Base-by-base conservation (phyloP, 2,329 filamentous ascomycete species). In the Chrysosporium keratinophilum region DNA sequence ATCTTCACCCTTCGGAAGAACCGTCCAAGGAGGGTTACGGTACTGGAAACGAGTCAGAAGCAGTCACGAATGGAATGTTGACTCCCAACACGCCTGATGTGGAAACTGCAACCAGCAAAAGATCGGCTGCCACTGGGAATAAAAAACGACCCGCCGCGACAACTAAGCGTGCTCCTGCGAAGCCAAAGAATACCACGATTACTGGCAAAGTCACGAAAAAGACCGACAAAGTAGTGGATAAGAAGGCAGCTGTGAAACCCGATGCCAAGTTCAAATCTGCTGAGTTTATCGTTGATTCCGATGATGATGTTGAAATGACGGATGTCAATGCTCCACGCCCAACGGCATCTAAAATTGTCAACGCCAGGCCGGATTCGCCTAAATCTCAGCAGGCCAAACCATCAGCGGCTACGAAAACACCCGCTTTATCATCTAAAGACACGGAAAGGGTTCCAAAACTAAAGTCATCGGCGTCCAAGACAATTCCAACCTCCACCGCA, bases 261-360 rank as follows among this genome's bases (percentile, higher is more conserved):
- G 71, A 72, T 46, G 64, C 63, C 46, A 73, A 76, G 60, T 71
- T 76, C 66, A 79, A 79, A 62, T 79, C 76, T 7, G 72, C 74
- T 1, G 77, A 79, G 62, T 72, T 74, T 50, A 74, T 79, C 19
- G 70, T 76, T 52, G 75, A 77, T 59, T 79, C 77, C 1, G 74
- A 76, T 45, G 73, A 76, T 44, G 68, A 70, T 42, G 71, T 72
- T 45, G 74, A 73, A 37, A 67, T 71, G 56, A 59, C 62, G 11
- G 68, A 73, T 58, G 62, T 58, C 20, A 49, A 60, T 11, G 50
- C 56, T 28, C 15, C 55, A 19, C 50, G 52, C 14, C 50, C 60
- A 5, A 37, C 50, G 15, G 63, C 61, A 45, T 54, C 62, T 23
- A 59, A 60, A 47, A 44, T 57, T 28, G 56, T 54, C 33, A 61